A percentile compares a stretch with the other conserved stretches of the same genome.
phyloP scores from a whole-genome alignment of 306 rosid species.

The Spatholobus suberectus region DNA sequence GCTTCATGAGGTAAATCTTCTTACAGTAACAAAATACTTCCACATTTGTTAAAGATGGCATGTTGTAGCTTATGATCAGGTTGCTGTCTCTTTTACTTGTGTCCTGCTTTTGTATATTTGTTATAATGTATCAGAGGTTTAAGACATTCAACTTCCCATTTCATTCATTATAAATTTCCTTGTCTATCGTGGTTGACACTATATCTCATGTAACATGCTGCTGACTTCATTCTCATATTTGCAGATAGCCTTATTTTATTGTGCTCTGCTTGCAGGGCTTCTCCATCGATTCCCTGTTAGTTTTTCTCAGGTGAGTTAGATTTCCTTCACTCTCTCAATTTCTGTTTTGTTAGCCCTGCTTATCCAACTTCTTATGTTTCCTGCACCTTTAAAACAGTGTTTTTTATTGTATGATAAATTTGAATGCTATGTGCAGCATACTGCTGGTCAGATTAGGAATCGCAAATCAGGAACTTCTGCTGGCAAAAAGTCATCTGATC shows the following conservation, averaged over 20 bases:
- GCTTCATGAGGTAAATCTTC: conserved; percentile 22
- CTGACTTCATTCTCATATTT: conserved; percentile 45
- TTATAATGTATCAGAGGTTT: conserved; percentile 21
- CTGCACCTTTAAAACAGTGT: conserved; percentile 26
- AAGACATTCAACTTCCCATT: conserved; percentile 12
- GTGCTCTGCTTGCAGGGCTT: conserved; percentile 87
- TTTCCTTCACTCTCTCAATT: conserved; percentile 22
- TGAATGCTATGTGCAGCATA: conserved; percentile 66
- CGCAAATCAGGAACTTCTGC: conserved; percentile 83
- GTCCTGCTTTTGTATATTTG: conserved; percentile 31
- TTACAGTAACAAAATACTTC: neutral
- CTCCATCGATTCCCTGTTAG: conserved; percentile 85
- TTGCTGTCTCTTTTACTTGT: conserved; percentile 10
- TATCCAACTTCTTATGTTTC: conserved; percentile 16
- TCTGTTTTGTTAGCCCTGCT: neutral
- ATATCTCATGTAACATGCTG: conserved; percentile 1
- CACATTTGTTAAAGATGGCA: conserved; percentile 27
- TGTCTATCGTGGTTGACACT: neutral
- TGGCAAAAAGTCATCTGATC: conserved; percentile 79
- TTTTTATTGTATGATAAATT: conserved; percentile 49
- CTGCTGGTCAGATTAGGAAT: conserved; percentile 90
- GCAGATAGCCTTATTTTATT: conserved; percentile 94
- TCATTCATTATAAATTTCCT: conserved; percentile 17
- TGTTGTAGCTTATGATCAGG: neutral
- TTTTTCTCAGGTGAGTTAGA: conserved; percentile 78